Evolutionary conservation across 345 rosid species (phyloP).

Genomic region (Odontarrhena argentea): DNA sequence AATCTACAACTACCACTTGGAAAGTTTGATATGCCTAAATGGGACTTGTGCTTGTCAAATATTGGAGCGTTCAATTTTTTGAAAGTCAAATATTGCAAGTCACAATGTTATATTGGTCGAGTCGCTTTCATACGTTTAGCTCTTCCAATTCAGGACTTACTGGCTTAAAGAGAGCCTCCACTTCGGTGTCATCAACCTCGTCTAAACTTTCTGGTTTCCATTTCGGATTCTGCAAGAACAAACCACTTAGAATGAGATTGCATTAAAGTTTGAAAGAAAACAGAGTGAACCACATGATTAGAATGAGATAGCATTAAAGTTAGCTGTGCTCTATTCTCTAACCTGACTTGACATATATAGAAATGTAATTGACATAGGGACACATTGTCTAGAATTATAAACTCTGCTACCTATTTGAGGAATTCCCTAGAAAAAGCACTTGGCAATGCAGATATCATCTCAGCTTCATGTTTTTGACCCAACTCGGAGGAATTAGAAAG

Average conservation of each 20-base stretch:
- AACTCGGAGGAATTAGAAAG: background rate
- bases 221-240: constrained; percentile 70
- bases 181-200: constrained; percentile 60
- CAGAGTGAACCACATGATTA: background rate
- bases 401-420: no score
- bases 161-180: constrained; percentile 68
- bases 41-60: background rate
- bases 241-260: background rate
- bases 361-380: background rate
- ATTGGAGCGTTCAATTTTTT: background rate
- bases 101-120: background rate
- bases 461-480: background rate
- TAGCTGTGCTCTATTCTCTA: background rate
- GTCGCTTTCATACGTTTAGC: constrained; percentile 49
- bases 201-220: constrained; percentile 80
- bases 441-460: background rate
- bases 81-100: background rate
- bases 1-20: no score
- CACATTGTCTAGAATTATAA: background rate
- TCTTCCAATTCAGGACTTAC: constrained; percentile 58
- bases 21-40: no score
- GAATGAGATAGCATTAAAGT: background rate
- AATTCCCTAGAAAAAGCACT: background rate
- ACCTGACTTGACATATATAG: background rate
- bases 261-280: background rate